Evolutionary conservation across 257 asterid genomes (phyloP).

Genomic region (Petunia axillaris): DNA sequence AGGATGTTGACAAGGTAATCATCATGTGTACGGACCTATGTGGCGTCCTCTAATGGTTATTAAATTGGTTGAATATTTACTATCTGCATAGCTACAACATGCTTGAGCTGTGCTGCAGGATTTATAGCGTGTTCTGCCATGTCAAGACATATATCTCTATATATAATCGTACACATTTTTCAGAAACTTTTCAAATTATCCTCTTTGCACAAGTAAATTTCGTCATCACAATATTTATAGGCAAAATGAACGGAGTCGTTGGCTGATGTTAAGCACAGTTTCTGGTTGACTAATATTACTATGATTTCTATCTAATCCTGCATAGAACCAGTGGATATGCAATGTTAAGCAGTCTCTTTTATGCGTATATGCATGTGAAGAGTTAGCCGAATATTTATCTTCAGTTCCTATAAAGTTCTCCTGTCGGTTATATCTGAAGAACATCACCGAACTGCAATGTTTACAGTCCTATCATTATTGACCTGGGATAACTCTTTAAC

Average conservation of each 20-base stretch:
- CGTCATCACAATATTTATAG: not conserved
- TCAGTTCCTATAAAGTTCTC: conserved; percentile 18
- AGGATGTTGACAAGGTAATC: conserved; percentile 65
- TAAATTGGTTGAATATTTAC: conserved; percentile 18
- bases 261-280: not conserved
- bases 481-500: too few species aligned
- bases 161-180: not conserved
- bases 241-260: conserved; percentile 4
- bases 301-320: conserved; percentile 6
- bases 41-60: conserved; percentile 6
- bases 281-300: not conserved
- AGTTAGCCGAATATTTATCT: not conserved
- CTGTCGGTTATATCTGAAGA: not conserved
- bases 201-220: conserved; percentile 15
- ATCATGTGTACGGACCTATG: conserved; percentile 1
- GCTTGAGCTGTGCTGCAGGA: not conserved
- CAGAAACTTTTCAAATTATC: not conserved
- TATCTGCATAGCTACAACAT: not conserved
- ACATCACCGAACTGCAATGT: not conserved
- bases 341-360: not conserved
- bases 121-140: not conserved
- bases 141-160: not conserved
- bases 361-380: not conserved
- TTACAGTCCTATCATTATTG: too few species aligned
- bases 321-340: not conserved